Evolutionary conservation across 768 basidiomycete species (phyloP).

Genomic region (Mycena haematopus): DNA sequence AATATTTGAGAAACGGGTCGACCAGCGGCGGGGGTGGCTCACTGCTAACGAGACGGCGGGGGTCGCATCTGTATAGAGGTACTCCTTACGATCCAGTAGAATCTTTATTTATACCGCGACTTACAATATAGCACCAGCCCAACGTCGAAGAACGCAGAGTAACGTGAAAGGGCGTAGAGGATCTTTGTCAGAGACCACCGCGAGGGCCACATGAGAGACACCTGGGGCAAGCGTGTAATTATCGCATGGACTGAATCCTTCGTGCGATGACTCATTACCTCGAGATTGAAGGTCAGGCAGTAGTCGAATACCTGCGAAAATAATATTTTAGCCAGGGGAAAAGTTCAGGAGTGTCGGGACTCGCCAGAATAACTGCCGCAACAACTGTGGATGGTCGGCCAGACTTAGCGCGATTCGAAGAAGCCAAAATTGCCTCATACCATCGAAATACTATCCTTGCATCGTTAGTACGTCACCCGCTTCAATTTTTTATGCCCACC

Average conservation of each 20-base stretch:
- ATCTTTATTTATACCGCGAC: too few species aligned
- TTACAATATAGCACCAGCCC: slow-evolving; percentile 15
- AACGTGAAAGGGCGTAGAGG: slow-evolving; percentile 16
- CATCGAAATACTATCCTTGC: background rate
- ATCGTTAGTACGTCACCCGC: too few species aligned
- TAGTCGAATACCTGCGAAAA: slow-evolving; percentile 12
- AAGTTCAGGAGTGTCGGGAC: background rate
- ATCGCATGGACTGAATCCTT: too few species aligned
- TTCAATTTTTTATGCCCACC: background rate
- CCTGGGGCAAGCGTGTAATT: background rate
- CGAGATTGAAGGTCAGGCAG: slow-evolving; percentile 9
- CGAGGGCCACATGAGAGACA: slow-evolving; percentile 21
- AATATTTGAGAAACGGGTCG: background rate
- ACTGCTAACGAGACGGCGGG: background rate
- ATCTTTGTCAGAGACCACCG: slow-evolving; percentile 12
- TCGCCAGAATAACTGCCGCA: background rate
- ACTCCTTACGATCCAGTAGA: background rate
- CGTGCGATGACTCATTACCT: slow-evolving; percentile 7
- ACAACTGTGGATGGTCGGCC: background rate
- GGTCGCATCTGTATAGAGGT: background rate
- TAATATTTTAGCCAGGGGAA: too few species aligned
- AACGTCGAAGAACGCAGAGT: slow-evolving; percentile 14
- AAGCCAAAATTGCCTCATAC: background rate
- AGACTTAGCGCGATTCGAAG: too few species aligned
- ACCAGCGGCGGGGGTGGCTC: background rate